These are phyloP conservation scores for Eucalyptus victrix DNA, from an alignment of 345 rosid species.

Conservation along the genomic window DNA sequence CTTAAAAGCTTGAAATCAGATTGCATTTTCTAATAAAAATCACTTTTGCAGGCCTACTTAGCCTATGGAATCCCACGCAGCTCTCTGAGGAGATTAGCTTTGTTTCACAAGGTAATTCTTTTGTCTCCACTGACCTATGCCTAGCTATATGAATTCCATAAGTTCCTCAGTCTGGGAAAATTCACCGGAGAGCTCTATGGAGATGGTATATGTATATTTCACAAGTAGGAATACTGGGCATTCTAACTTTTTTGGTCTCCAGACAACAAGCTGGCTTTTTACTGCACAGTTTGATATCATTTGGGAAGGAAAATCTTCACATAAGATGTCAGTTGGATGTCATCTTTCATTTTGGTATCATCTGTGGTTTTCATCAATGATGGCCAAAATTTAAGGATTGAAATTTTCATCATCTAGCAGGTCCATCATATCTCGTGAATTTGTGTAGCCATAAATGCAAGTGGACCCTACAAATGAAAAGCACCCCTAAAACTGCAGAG, in stretches of 20 bases:
- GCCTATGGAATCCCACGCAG: slow-evolving; percentile 73
- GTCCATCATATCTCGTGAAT: background rate
- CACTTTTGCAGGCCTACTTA: slow-evolving; percentile 53
- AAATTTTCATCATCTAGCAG: background rate
- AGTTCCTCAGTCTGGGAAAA: background rate
- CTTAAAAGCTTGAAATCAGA: background rate
- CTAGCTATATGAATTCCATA: background rate
- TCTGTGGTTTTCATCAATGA: background rate
- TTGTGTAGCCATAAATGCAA: background rate
- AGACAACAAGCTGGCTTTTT: background rate
- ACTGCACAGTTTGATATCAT: background rate
- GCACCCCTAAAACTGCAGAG: background rate
- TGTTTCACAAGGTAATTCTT: slow-evolving; percentile 85
- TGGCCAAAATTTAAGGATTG: background rate
- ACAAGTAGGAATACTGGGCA: background rate
- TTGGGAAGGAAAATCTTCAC: background rate
- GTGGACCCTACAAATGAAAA: background rate
- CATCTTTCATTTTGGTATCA: background rate
- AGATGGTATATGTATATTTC: background rate
- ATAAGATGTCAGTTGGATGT: background rate
- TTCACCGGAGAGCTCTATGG: background rate
- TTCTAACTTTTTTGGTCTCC: background rate
- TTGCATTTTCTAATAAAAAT: background rate
- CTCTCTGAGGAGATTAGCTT: slow-evolving; percentile 65
- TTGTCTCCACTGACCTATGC: background rate